Evolutionary conservation across 2,329 filamentous ascomycete species (phyloP), one percentile per base, ranked within the genome.

Genomic region (Phoma herbarum): DNA sequence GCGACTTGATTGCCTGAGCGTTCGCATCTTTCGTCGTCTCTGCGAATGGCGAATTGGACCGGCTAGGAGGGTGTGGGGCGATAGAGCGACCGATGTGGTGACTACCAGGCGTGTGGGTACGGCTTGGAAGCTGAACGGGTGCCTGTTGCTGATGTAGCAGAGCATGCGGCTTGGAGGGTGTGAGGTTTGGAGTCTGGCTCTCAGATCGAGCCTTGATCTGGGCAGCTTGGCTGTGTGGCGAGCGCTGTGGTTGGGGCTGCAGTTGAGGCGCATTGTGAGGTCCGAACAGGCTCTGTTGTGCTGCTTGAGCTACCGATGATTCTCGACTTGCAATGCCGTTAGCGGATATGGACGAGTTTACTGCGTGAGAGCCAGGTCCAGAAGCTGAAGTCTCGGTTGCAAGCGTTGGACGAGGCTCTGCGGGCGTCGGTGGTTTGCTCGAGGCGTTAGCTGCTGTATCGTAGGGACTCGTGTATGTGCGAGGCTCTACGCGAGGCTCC

Each of bases 381-480:
- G 66, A 60, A 41, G 54, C 64, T 39, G 64, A 16, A 6, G 45
- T 9, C 16, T 51, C 41, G 26, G 42, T 14, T 20, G 42, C 39
- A 45, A 45, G 39, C 4, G 45, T 22, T 16, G 56, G 39, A 18
- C 56, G 56, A 47, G 45, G 25, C 22, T 59, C 56, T 4, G 45
- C 45, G 23, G 45, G 41, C 18, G 42, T n/a, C 14, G 56, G 29
- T 22, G 56, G 20, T 35, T 45, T n/a, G 20, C 16, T 52, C 20
- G 33, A 23, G 14, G 16, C 31, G 4, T 46, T 63, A 12, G 70
- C 61, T 22, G 68, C 63, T 11, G 68, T 63, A 33, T 72, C 69
- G 52, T 75, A 75, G 1, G 72, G 72, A 39, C 72, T 75, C 3
- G 69, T 70, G 35, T 75, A 75, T 33, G 68, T 61, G 28, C 67